Base-by-base conservation (phyloP, 2,329 filamentous ascomycete genomes). In the Tolypocladium pustulatum region DNA sequence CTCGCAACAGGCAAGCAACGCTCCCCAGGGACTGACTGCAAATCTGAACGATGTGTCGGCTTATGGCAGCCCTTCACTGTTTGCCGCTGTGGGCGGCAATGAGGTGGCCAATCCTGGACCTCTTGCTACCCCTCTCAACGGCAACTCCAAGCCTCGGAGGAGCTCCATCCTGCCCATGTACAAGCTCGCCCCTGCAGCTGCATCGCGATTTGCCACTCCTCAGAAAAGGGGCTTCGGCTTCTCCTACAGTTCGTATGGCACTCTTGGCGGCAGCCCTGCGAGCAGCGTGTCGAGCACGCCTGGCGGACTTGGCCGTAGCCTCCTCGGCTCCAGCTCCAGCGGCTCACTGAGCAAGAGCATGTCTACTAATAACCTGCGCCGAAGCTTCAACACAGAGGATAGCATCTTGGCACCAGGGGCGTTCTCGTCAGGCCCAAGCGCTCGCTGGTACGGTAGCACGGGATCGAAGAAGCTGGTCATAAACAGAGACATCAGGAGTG, bases 381-480 rank as follows among this genome's bases (percentile, higher is more conserved):
- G 89, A 62, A 90, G 84, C 63, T 92, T 89, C 71, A 90, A 87
- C 59, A 81, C 87, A 0, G 90, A 96, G 58, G 90, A 95, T 63
- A 96, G 90, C 71, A 88, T 97, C 59, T 78, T 97, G 34, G 84
- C 89, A 1, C 91, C 92, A 0, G 90, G 90, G 41, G 91, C 91
- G 2, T 92, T 97, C 71, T 89, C 90, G 2, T 80, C 87, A 32
- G 87, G 83, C 67, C 76, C 82, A 22, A 80, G 79, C 59, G 79
- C 82, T 40, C 83, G 87, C 59, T 81, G 84, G 65, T 87, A 86
- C 56, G 82, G 84, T n/a, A 85, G 80, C 68, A 81, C 81, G 55
- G 83, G 84, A 52, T 84, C 96, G 65, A 97, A 97, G 77, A 92
- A 91, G 72, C 82, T 99, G 59, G 88, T 92, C 57, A 97, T 99